A percentile compares a stretch with the other conserved stretches of the same genome.
These are phyloP conservation scores for sorghum (Sorghum bicolor) DNA, from an alignment of 176 grass and related monocot species.

Conservation along the genomic window Sorghum_bicolor_NCBIv3 NC_012871.2:18695501-18696000, in stretches of 20 bases:
- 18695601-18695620: conserved; percentile 24
- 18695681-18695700: conserved; percentile 90
- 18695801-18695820: background rate
- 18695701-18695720: conserved; percentile 72
- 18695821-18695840: background rate
- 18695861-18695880: conserved; percentile 88
- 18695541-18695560: background rate
- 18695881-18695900: conserved; percentile 92
- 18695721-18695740: conserved; percentile 67
- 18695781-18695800: background rate
- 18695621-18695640: conserved; percentile 78
- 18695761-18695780: conserved; percentile 95
- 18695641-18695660: conserved; percentile 49
- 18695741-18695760: conserved; percentile 95
- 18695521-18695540: conserved; percentile 31
- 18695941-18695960: conserved; percentile 96
- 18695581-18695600: background rate
- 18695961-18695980: conserved; percentile 95
- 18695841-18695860: background rate
- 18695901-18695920: conserved; percentile 76
- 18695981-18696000: conserved; percentile 95
- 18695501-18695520: background rate
- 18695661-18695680: conserved; percentile 59
- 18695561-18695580: background rate
- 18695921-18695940: conserved; percentile 89